Evolutionary conservation across 371 early-diverging fungal species (phyloP).

Genomic region (Circinella umbellata): DNA sequence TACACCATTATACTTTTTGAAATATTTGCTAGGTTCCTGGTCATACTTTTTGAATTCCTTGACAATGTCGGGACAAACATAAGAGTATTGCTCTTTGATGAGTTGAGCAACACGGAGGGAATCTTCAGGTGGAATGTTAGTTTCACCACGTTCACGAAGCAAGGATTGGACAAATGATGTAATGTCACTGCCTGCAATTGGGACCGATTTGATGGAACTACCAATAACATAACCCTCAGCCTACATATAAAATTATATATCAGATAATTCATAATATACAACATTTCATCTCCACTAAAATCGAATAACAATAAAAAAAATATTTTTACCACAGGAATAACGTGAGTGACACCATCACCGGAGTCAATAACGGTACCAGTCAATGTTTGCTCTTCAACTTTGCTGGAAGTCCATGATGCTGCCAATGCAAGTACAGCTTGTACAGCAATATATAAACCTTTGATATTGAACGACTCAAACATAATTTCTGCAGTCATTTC

Average conservation of each 20-base stretch:
- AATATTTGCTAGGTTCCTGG: constrained; percentile 85
- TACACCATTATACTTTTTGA: constrained; percentile 82
- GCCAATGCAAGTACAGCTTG: constrained; percentile 93
- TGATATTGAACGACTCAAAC: constrained; percentile 91
- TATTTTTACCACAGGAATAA: constrained; percentile 89
- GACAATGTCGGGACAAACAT: constrained; percentile 96
- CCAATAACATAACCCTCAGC: constrained; percentile 98
- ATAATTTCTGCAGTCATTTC: constrained; percentile 94
- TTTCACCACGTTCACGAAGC: constrained; percentile 93
- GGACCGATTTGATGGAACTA: constrained; percentile 96
- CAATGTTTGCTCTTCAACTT: constrained; percentile 79
- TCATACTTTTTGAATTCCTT: constrained; percentile 96
- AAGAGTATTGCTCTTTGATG: constrained; percentile 96
- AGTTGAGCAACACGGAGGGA: constrained; percentile 91
- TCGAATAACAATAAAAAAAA: neutral
- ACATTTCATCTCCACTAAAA: too few relatives aligned
- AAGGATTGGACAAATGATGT: constrained; percentile 97
- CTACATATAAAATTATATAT: constrained; percentile 36
- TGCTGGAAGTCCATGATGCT: constrained; percentile 87
- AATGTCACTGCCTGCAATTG: constrained; percentile 97
- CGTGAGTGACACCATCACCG: constrained; percentile 89
- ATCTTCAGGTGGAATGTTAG: constrained; percentile 94
- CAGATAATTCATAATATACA: too few relatives aligned
- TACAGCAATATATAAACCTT: constrained; percentile 91
- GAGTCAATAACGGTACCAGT: constrained; percentile 98